phyloP scores from a whole-genome alignment of 163 green algal species.

The Chlamydomonas reinhardtii region DNA sequence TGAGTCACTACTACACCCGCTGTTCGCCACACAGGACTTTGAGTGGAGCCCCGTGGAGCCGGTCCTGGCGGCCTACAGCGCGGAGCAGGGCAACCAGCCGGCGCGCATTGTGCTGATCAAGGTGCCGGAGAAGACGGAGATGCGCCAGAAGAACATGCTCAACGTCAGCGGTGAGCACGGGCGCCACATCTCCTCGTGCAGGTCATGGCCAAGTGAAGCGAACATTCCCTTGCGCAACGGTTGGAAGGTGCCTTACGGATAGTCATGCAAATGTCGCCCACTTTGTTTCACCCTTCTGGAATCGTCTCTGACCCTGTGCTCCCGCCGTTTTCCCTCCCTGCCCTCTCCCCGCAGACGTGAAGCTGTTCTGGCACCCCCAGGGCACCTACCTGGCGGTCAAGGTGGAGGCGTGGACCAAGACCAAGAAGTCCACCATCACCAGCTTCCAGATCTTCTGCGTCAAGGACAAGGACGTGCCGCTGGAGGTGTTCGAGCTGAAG shows the following conservation, averaged over 20 bases:
- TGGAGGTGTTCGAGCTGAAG: conserved; percentile 96
- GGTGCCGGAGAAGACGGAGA: conserved; percentile 86
- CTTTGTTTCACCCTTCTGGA: too few species aligned
- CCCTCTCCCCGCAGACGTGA: conserved; percentile 74
- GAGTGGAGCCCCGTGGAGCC: conserved; percentile 91
- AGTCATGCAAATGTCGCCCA: too few species aligned
- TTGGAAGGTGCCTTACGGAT: too few species aligned
- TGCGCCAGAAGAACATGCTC: conserved; percentile 99
- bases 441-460: conserved; percentile 96
- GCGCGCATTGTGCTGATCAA: conserved; percentile 88
- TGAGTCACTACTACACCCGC: too few species aligned
- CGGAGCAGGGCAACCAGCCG: conserved; percentile 89
- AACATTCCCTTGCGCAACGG: too few species aligned
- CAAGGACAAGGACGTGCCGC: conserved; percentile 92
- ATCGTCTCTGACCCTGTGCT: too few species aligned
- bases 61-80: conserved; percentile 81
- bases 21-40: conserved; percentile 80
- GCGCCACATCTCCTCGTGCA: too few species aligned
- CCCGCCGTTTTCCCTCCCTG: too few species aligned
- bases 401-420: conserved; percentile 98
- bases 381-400: conserved; percentile 97
- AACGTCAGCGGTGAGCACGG: conserved; percentile 86
- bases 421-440: conserved; percentile 95
- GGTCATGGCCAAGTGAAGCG: too few species aligned
- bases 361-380: conserved; percentile 97